Base-by-base conservation (phyloP, 768 basidiomycete species). In the Podaxis rugospora region DNA sequence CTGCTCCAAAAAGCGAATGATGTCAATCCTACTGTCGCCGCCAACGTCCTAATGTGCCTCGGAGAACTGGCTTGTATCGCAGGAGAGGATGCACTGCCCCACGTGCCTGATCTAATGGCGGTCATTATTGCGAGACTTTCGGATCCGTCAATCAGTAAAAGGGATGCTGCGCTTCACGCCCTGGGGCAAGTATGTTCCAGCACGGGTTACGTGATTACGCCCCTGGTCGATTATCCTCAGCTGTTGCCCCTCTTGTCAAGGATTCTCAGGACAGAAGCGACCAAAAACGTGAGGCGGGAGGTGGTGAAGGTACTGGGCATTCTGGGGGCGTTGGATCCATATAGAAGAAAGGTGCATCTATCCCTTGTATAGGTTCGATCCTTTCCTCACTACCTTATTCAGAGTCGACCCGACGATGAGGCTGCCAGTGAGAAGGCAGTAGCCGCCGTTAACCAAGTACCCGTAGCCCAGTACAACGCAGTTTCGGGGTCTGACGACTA, bases 241-340 rank as follows among this genome's bases (percentile, higher is more conserved):
- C 81, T 99, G 2, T 76, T 98, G n/a, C 88, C 86, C 21, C 79
- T 95, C 21, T 77, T 98, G 23, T 90, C 91, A 62, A 81, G 90
- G 62, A 90, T 98, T 67, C 73, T 98, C 62, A 83, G 89, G 70
- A 89, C 91, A 25, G 97, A 99, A 67, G 80, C 80, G 5, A 86
- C 78, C 10, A 82, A 81, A 66, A 74, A 78, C 11, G 88, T 94
- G 10, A 80, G 92, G 49, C 81, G 96, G 32, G 96, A 98, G 65
- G 89, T 96, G 14, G 89, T 98, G 57, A 92, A 95, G 70, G 95
- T 97, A 3, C 82, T 99, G 62, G 97, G 97, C 63, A 93, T 98
- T 54, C 81, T 99, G 16, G 97, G 97, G 51, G 97, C 97, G 5
- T 75, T 98, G 32, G 97, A 99, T 72, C 97, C 97, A 0, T 99